phyloP scores from a whole-genome alignment of 306 rosid genomes.

The Luffa acutangula region DNA sequence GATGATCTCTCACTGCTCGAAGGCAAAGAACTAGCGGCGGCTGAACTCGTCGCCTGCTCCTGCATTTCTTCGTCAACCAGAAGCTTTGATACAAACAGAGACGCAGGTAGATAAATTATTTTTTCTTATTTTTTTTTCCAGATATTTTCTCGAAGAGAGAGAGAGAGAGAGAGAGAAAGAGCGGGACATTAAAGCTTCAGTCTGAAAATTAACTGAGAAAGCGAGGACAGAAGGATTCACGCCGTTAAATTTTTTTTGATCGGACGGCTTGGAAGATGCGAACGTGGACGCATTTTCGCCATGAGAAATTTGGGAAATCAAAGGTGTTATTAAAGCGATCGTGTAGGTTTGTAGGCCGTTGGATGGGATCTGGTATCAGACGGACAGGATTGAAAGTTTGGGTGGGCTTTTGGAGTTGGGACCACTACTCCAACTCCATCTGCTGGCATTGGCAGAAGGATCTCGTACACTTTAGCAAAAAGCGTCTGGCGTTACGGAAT shows the following conservation, averaged over 20 bases:
- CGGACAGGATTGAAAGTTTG: not conserved
- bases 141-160: not conserved
- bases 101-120: not conserved
- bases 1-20: slow-evolving; percentile 19
- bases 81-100: not conserved
- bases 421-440: not conserved
- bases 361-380: slow-evolving; percentile 4
- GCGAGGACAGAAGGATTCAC: not conserved
- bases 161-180: not conserved
- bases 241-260: not conserved
- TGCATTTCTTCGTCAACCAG: slow-evolving; percentile 8
- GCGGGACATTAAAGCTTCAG: not conserved
- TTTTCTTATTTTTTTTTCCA: not conserved
- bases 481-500: not conserved
- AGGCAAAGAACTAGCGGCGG: slow-evolving; percentile 13
- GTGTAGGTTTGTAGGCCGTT: not conserved
- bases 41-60: slow-evolving; percentile 14
- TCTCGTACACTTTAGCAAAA: not conserved
- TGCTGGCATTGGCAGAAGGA: not conserved
- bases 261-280: not conserved
- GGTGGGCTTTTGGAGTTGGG: not conserved
- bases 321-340: not conserved
- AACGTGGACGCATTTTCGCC: slow-evolving; percentile 10
- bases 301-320: not conserved
- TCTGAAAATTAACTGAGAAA: not conserved